A percentile compares a stretch with the other conserved stretches of the same genome.
These are phyloP conservation scores for Mycena sanguinolenta DNA, from an alignment of 768 basidiomycete species.

Conservation along the genomic window DNA sequence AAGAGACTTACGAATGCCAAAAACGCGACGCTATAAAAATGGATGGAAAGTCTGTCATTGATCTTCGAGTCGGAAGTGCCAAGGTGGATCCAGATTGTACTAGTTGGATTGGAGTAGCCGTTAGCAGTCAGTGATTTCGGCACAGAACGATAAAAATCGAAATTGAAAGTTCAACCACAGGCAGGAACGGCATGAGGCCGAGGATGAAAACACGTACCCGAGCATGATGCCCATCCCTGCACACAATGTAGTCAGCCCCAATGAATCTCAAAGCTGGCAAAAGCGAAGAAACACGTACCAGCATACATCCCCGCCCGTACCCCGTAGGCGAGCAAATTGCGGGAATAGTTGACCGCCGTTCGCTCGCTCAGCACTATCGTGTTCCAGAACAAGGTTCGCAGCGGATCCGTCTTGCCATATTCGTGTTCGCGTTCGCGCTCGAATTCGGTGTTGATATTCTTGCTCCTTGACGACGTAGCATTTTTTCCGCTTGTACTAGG, in stretches of 20 bases:
- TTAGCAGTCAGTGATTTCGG: not conserved
- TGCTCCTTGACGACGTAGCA: too few relatives aligned
- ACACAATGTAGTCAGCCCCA: not conserved
- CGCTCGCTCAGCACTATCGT: constrained; percentile 62
- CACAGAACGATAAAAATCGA: not conserved
- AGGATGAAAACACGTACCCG: constrained; percentile 46
- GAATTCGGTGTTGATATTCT: too few relatives aligned
- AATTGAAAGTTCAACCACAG: not conserved
- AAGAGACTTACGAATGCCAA: constrained; percentile 60
- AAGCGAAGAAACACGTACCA: constrained; percentile 42
- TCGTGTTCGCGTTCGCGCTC: constrained; percentile 6
- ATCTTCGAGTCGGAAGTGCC: constrained; percentile 55
- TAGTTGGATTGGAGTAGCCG: not conserved
- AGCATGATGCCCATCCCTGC: constrained; percentile 60
- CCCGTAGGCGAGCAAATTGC: constrained; percentile 72
- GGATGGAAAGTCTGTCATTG: constrained; percentile 64
- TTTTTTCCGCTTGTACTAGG: too few relatives aligned
- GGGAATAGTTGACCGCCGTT: constrained; percentile 61
- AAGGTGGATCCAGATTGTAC: constrained; percentile 66
- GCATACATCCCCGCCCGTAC: constrained; percentile 69
- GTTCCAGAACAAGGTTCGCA: constrained; percentile 54
- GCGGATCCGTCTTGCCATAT: constrained; percentile 45
- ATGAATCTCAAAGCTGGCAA: not conserved
- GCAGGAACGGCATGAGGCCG: not conserved
- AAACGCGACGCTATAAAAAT: constrained; percentile 72